Base-by-base conservation (phyloP, 257 asterid genomes). In the Handroanthus guayacan region DNA sequence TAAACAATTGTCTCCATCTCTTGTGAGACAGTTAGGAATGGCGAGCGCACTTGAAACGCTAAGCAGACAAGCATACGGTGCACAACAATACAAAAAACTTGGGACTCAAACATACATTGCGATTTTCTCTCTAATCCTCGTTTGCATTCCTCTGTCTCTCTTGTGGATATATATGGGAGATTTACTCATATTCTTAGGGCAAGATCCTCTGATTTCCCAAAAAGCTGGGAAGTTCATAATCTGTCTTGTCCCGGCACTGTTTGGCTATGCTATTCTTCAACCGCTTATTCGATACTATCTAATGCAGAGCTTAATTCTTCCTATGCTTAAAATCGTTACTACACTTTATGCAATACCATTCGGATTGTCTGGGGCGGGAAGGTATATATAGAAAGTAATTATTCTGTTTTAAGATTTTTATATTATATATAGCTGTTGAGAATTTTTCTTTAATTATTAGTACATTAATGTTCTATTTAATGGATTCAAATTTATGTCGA, bases 1-100 rank as follows among this genome's bases (percentile, higher is more conserved):
- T 0, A 25, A 25, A n/a, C n/a, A n/a, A 48, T 48, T 48, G 14
- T 10, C n/a, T 48, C 31, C 8, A 31, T 58, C 41, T 20, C 7
- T 25, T 61, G n/a, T 61, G 63, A 3, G 20, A 71, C 80, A 88
- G 91, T 62, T 83, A 38, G 93, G 93, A 20, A 78, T 86, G 94
- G 91, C 90, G 0, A 44, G 84, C 79, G 94, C 87, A 37, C 73
- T 89, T 80, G 94, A 87, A 80, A 87, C 91, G 9, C 71, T 86
- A 3, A 78, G 84, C 3, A 91, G 91, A n/a, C 94, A 89, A 62
- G 87, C 94, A 10, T 89, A 72, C 57, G 94, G 91, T 74, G 94
- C 91, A 57, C 54, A 83, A 67, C 94, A 89, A 65, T 89, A 83
- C 43, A 75, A 82, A 64, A 89, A 80, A 70, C 60, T 89, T 20